A percentile compares a stretch with the other conserved stretches of the same genome.
These are phyloP conservation scores for Trichoderma asperelloides DNA, from an alignment of 495 filamentous ascomycete species.

Conservation along the genomic window DNA sequence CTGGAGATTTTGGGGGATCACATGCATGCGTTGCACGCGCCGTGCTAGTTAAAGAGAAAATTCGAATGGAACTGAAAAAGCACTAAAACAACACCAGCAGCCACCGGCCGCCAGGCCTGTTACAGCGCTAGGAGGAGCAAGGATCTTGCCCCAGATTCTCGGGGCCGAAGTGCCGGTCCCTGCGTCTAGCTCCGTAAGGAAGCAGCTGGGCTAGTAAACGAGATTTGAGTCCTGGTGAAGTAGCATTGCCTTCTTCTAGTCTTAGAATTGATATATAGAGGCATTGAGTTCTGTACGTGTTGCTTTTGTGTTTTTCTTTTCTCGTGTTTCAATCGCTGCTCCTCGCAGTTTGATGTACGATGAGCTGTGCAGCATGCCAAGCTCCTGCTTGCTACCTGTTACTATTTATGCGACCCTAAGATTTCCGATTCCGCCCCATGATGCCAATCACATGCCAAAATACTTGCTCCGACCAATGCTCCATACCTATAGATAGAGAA, in stretches of 20 bases:
- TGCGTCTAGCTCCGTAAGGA: background rate
- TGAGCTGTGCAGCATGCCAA: background rate
- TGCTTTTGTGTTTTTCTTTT: background rate
- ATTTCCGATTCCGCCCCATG: background rate
- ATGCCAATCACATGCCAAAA: background rate
- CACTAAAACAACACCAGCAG: background rate
- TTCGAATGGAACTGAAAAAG: background rate
- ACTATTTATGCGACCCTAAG: background rate
- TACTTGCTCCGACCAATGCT: background rate
- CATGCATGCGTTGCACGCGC: background rate
- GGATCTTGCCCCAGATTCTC: conserved; percentile 8
- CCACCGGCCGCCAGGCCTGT: background rate
- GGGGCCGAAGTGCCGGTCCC: conserved; percentile 5
- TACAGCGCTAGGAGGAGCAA: background rate
- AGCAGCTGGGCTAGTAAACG: background rate
- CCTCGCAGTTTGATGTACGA: background rate
- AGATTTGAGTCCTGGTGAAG: background rate
- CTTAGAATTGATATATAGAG: background rate
- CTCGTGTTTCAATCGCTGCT: background rate
- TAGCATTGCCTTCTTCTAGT: background rate
- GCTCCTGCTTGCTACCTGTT: background rate
- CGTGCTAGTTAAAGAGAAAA: too few relatives aligned
- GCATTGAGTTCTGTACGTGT: background rate
- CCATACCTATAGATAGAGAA: background rate
- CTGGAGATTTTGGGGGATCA: background rate